Percentiles rank a stretch among this genome's conserved stretches.
phyloP scores from a whole-genome alignment of 1,139 yeast genomes.

The Blastobotrys ciferrii region DNA sequence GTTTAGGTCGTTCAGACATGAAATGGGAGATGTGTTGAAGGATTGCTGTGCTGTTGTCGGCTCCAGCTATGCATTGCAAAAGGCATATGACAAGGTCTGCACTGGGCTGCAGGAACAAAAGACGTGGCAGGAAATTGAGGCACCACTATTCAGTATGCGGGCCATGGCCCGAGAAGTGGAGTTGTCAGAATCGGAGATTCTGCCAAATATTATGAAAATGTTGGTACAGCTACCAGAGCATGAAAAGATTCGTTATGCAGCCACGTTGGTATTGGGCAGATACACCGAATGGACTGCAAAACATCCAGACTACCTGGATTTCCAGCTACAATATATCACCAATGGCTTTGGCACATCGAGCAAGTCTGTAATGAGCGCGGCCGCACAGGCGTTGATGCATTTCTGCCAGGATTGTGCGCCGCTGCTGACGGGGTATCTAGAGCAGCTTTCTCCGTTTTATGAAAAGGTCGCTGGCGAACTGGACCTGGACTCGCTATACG shows the following conservation, averaged over 20 bases:
- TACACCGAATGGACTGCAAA: conserved; percentile 93
- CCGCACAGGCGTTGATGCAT: conserved; percentile 91
- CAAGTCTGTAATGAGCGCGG: conserved; percentile 64
- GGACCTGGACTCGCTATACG: conserved; percentile 70
- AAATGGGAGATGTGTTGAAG: conserved; percentile 93
- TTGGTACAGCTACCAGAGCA: conserved; percentile 78
- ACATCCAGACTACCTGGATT: conserved; percentile 78
- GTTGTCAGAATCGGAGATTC: conserved; percentile 57
- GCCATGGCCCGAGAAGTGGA: conserved; percentile 94
- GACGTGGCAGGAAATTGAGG: conserved; percentile 86
- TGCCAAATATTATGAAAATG: conserved; percentile 76
- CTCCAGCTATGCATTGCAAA: conserved; percentile 59
- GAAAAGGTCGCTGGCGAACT: conserved; percentile 55
- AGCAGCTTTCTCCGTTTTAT: conserved; percentile 75
- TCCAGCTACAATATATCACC: conserved; percentile 81
- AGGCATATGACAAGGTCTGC: conserved; percentile 52
- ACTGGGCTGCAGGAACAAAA: conserved; percentile 21
- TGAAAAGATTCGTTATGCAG: conserved; percentile 84
- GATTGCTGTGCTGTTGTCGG: conserved; percentile 94
- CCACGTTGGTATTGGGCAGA: conserved; percentile 87
- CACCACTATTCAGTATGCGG: conserved; percentile 84
- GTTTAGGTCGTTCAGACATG: conserved; percentile 90
- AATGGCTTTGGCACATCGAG: conserved; percentile 59
- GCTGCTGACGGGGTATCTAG: conserved; percentile 64
- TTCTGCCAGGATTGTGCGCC: conserved; percentile 88